These are phyloP conservation scores for Vitis amurensis DNA, from an alignment of 164 flowering plant species.

Conservation along the genomic window DNA sequence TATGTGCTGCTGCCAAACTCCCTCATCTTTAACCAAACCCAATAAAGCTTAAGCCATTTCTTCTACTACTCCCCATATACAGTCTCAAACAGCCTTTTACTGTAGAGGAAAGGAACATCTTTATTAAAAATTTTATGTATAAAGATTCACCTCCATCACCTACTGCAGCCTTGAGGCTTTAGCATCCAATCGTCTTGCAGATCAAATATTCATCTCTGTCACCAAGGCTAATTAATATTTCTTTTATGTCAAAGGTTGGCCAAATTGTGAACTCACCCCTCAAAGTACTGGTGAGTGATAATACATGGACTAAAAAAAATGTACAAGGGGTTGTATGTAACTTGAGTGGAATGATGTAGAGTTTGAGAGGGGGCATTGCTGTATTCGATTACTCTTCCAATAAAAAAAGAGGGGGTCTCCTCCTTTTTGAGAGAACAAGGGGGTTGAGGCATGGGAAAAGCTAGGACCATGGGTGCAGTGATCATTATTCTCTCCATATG, in stretches of 20 bases:
- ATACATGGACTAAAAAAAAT: too few relatives aligned
- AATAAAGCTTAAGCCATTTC: conserved; percentile 34
- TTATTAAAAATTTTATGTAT: neutral
- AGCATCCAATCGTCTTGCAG: neutral
- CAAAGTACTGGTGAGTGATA: too few relatives aligned
- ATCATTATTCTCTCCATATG: conserved; percentile 7
- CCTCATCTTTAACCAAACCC: conserved; percentile 44
- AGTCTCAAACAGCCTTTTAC: conserved; percentile 41
- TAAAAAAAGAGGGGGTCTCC: conserved; percentile 2
- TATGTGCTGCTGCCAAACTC: conserved; percentile 16
- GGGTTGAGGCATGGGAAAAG: conserved; percentile 19
- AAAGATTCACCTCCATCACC: neutral
- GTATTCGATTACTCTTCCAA: neutral
- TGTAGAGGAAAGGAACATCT: neutral
- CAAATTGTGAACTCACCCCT: too few relatives aligned
- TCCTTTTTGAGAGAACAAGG: conserved; percentile 5
- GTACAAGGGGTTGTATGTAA: too few relatives aligned
- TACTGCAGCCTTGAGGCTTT: neutral
- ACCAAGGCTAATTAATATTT: too few relatives aligned
- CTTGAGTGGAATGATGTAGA: neutral
- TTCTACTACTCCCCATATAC: conserved; percentile 22
- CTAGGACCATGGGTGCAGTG: conserved; percentile 22
- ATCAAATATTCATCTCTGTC: too few relatives aligned
- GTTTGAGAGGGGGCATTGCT: neutral
- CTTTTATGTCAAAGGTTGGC: too few relatives aligned